These are phyloP conservation scores for Phytophthora boehmeriae DNA, from an alignment of 352 stramenopile genomes.

Conservation along the genomic window DNA sequence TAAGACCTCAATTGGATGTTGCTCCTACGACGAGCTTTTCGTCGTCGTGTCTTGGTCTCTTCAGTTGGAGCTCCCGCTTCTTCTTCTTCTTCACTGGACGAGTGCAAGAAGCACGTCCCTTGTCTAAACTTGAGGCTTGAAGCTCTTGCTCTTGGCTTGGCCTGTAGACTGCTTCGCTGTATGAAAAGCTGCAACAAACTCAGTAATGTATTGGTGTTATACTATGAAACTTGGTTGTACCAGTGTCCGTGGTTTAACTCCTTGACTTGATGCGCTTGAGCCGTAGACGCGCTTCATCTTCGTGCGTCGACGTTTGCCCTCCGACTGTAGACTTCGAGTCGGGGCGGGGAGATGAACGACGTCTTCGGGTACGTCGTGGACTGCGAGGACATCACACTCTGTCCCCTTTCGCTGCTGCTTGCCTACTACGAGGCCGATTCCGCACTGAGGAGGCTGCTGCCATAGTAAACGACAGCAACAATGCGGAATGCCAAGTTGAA, in stretches of 20 bases:
- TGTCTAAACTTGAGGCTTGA: constrained; percentile 1
- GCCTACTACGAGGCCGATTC: not conserved
- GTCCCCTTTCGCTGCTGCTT: not conserved
- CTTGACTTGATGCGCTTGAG: not conserved
- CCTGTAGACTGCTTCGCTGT: not conserved
- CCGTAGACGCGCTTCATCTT: not conserved
- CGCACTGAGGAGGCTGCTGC: constrained; percentile 1
- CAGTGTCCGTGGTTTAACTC: not conserved
- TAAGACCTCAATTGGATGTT: constrained; percentile 2
- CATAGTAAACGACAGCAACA: not conserved
- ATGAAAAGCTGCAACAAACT: not conserved
- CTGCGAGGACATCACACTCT: constrained; percentile 3
- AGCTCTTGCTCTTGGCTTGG: not conserved
- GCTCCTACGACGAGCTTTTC: constrained; percentile 4
- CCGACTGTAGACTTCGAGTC: not conserved
- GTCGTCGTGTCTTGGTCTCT: constrained; percentile 8
- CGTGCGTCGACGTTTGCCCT: not conserved
- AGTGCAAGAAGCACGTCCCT: constrained; percentile 23
- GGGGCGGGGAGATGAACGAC: not conserved
- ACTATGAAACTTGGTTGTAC: too few species aligned
- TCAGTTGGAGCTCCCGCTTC: not conserved
- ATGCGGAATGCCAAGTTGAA: constrained; percentile 6
- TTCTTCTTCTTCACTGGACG: constrained; percentile 27
- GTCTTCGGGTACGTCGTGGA: not conserved
- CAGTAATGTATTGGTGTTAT: not conserved